Evolutionary conservation across 805 yeast species (phyloP).

Genomic region (Starmerella bombi): DNA sequence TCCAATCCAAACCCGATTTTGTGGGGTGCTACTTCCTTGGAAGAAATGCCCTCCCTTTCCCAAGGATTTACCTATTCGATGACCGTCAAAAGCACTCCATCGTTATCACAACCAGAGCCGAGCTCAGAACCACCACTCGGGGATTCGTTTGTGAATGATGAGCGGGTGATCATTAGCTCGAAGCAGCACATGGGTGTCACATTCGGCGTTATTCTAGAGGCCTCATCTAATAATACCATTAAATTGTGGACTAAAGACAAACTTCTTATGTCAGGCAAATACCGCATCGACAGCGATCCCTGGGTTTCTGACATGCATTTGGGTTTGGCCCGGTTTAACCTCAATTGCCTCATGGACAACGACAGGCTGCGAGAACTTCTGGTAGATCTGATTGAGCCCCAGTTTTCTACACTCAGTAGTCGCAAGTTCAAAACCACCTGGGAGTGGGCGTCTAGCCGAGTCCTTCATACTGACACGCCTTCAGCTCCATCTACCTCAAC

Average conservation of each 20-base stretch:
- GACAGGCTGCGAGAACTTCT: constrained; percentile 34
- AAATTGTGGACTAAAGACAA: constrained; percentile 2
- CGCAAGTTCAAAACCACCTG: constrained; percentile 10
- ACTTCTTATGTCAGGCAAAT: constrained; percentile 23
- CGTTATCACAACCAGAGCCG: not conserved
- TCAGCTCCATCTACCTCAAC: too few species aligned
- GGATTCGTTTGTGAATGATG: not conserved
- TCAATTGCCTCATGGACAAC: constrained; percentile 49
- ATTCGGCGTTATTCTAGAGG: constrained; percentile 7
- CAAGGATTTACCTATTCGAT: not conserved
- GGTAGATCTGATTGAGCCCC: constrained; percentile 33
- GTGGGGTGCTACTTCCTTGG: constrained; percentile 2
- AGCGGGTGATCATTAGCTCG: constrained; percentile 13
- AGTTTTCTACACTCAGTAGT: constrained; percentile 4
- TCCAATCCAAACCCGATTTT: constrained; percentile 4
- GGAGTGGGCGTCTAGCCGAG: constrained; percentile 12
- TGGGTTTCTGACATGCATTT: constrained; percentile 67
- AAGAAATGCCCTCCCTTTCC: not conserved
- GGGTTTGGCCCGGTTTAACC: constrained; percentile 61
- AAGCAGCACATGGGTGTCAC: constrained; percentile 17
- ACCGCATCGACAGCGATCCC: constrained; percentile 69
- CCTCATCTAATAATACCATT: not conserved
- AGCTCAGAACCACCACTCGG: not conserved
- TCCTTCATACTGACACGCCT: not conserved
- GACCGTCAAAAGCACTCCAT: not conserved